phyloP scores from a whole-genome alignment of 2,329 filamentous ascomycete genomes.

The Capronia epimyces region DNA sequence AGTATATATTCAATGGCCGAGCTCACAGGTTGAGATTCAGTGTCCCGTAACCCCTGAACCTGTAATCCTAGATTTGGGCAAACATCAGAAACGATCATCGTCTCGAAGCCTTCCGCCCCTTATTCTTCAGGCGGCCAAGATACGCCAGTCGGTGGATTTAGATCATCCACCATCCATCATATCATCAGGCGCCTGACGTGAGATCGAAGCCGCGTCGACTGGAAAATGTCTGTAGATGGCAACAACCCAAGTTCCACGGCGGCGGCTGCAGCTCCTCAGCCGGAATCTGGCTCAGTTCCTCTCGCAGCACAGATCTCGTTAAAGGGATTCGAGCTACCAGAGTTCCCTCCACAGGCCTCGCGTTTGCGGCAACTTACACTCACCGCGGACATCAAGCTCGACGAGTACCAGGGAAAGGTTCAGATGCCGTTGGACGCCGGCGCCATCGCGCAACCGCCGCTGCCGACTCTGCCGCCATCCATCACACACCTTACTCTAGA shows the following conservation, averaged over 20 bases:
- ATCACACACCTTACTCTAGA: conserved; percentile 46
- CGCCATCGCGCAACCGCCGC: conserved; percentile 28
- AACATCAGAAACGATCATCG: too few relatives aligned
- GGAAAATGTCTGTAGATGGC: neutral
- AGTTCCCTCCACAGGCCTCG: conserved; percentile 42
- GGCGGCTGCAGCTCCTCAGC: neutral
- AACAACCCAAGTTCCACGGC: neutral
- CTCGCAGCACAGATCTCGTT: conserved; percentile 46
- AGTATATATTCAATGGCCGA: too few relatives aligned
- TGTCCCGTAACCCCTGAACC: too few relatives aligned
- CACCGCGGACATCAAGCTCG: conserved; percentile 46
- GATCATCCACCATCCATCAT: too few relatives aligned
- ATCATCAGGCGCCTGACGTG: too few relatives aligned
- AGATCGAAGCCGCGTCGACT: neutral
- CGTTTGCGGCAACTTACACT: conserved; percentile 43
- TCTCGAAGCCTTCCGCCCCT: too few relatives aligned
- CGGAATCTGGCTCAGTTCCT: conserved; percentile 22
- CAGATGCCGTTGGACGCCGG: conserved; percentile 7
- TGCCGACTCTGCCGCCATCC: conserved; percentile 37
- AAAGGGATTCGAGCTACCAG: conserved; percentile 42
- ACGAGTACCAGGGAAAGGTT: conserved; percentile 42
- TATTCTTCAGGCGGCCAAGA: too few relatives aligned
- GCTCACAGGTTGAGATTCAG: too few relatives aligned
- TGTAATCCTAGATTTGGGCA: too few relatives aligned
- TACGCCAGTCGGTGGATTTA: too few relatives aligned